Conservation (phyloP, 495 filamentous ascomycete genomes). For the Neurospora sp. region DNA sequence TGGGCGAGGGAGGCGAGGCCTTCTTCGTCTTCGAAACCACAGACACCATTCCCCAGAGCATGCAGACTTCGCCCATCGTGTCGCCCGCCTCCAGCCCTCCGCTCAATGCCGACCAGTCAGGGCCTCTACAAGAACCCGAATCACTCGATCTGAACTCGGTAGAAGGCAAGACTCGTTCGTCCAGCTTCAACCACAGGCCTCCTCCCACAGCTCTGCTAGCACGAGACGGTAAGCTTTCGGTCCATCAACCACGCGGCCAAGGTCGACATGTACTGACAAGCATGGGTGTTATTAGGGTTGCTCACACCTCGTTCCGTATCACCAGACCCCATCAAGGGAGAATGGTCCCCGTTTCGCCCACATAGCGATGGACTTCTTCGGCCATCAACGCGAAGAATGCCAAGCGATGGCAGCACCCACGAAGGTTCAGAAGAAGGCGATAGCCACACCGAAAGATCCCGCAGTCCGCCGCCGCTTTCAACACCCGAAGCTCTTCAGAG, state of each 20-base stretch:
- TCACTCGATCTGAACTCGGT: constrained; percentile 57
- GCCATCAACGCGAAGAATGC: constrained; percentile 21
- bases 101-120: constrained; percentile 45
- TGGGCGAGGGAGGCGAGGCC: constrained; percentile 93
- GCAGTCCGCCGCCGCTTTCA: constrained; percentile 69
- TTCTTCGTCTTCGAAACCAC: constrained; percentile 98
- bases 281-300: constrained; percentile 30
- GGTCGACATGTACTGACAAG: constrained; percentile 4
- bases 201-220: constrained; percentile 21
- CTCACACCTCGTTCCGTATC: constrained; percentile 56
- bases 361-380: constrained; percentile 37
- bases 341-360: constrained; percentile 31
- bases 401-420: constrained; percentile 36
- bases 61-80: constrained; percentile 90
- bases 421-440: constrained; percentile 26
- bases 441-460: constrained; percentile 45
- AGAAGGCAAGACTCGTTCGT: constrained; percentile 23
- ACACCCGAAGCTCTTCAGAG: constrained; percentile 68
- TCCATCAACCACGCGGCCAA: background rate
- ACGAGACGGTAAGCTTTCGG: constrained; percentile 18
- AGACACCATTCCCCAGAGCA: constrained; percentile 71
- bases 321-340: constrained; percentile 39
- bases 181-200: constrained; percentile 24
- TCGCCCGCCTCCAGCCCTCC: constrained; percentile 77
- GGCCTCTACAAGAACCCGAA: constrained; percentile 69